Base-by-base conservation (phyloP, 352 stramenopile species). In the Phytopythium litorale region DNA sequence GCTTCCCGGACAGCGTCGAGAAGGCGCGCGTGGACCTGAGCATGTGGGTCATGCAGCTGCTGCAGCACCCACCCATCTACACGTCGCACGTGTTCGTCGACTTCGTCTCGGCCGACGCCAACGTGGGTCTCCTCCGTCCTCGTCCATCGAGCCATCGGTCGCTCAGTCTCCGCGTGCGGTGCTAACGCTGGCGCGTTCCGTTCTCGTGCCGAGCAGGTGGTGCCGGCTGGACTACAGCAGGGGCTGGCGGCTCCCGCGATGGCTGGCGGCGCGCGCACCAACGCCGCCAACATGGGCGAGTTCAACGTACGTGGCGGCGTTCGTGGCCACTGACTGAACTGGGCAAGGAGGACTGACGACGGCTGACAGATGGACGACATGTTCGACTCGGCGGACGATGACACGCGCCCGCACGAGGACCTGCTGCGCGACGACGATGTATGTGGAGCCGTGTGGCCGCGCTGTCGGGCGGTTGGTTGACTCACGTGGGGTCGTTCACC, bases 81-180 rank as follows among this genome's bases (percentile, higher is more conserved):
- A 81, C 89, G 70, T 94, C 82, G 52, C 85, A 91, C 58, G 79
- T 89, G 6, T 92, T 94, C 60, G 69, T 92, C 43, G 82, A 94
- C 53, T 94, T 94, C 65, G 72, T 92, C 49, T 91, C 76, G 58
- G 71, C 71, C 23, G 85, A 94, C 49, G 85, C 85, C 66, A 94
- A 94, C 32, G 78, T 89, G 60, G 54, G 80, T 59, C 21, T 15
- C 35, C 11, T 38, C 7, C 9, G 1, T 40, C 12, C 35, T 40
- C 35, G 1, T 40, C 12, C 35, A 3, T 18, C 15, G 56, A n/a
- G 19, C 16, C 5, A 53, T 58, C 19, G 42, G 51, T 18, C 32
- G 25, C n/a, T 30, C 55, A 33, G 35, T 40, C 35, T 40, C 35
- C 9, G 35, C 8, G 0, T n/a, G 43, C 25, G 23, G 13, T 50